Evolutionary conservation across 2,329 filamentous ascomycete genomes (phyloP).

Genomic region (Leptographium radiaticola): DNA sequence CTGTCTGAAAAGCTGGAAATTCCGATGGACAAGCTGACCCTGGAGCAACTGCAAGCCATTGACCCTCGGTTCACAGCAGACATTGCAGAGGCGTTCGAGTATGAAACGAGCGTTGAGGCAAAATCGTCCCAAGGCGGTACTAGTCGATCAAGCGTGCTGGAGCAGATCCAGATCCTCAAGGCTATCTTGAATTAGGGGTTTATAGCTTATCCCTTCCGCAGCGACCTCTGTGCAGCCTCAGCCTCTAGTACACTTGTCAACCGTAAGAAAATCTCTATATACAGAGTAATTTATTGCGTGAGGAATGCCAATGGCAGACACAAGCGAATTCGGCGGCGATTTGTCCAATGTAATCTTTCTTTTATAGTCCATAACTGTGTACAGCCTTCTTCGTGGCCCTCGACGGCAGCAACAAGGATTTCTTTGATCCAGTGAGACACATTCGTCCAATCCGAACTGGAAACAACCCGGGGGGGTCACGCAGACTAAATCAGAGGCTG

Average conservation of each 20-base stretch:
- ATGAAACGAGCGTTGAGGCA: constrained; percentile 69
- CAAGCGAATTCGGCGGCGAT: neutral
- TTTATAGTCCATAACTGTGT: too few species aligned
- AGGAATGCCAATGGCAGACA: neutral
- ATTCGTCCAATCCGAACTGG: too few species aligned
- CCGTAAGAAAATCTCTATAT: neutral
- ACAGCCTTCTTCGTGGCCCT: too few species aligned
- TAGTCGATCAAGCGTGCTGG: constrained; percentile 35
- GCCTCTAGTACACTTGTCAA: neutral
- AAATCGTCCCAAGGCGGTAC: constrained; percentile 65
- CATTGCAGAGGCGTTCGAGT: constrained; percentile 59
- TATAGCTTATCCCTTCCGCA: neutral
- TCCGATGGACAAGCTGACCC: constrained; percentile 58
- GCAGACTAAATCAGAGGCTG: too few species aligned
- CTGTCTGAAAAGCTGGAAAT: constrained; percentile 51
- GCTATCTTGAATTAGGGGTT: constrained; percentile 4
- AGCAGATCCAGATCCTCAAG: constrained; percentile 8
- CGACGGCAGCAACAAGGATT: too few species aligned
- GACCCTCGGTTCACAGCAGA: constrained; percentile 59
- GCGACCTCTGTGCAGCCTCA: neutral
- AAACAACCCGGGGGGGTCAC: too few species aligned
- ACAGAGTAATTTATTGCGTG: neutral
- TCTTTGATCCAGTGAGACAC: too few species aligned
- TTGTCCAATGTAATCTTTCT: neutral
- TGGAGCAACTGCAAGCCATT: constrained; percentile 53